phyloP scores from a whole-genome alignment of 495 filamentous ascomycete genomes.

The Immersiella caudata region DNA sequence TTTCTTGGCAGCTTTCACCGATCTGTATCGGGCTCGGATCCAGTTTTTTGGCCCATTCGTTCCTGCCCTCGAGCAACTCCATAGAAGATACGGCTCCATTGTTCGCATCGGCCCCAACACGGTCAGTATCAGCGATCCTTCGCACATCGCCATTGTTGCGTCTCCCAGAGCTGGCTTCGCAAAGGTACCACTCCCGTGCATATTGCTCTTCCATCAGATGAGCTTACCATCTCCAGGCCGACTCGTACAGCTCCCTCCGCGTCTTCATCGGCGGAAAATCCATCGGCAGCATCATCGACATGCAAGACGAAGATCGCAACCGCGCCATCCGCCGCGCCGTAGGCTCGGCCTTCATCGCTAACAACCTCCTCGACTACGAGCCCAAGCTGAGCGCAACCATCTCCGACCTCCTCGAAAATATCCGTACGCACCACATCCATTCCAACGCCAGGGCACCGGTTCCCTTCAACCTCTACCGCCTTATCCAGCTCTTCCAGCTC shows the following conservation, averaged over 20 bases:
- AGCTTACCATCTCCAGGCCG: neutral
- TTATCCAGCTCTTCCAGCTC: constrained; percentile 29
- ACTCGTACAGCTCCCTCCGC: constrained; percentile 39
- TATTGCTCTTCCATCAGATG: neutral
- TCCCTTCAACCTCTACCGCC: constrained; percentile 22
- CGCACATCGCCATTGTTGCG: constrained; percentile 31
- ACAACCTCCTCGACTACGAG: constrained; percentile 32
- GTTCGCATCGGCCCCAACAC: constrained; percentile 55
- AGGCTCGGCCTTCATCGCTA: constrained; percentile 35
- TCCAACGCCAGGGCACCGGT: too few species aligned
- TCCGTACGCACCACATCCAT: constrained; percentile 22
- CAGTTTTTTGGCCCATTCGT: constrained; percentile 10
- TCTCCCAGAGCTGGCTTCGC: constrained; percentile 9
- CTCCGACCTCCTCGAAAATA: constrained; percentile 22
- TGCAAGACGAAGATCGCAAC: constrained; percentile 29
- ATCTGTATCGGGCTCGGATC: constrained; percentile 14
- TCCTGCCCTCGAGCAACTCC: constrained; percentile 30
- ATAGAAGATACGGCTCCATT: constrained; percentile 49
- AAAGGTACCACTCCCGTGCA: constrained; percentile 8
- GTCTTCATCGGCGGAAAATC: constrained; percentile 32
- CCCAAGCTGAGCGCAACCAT: constrained; percentile 30
- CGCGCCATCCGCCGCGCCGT: constrained; percentile 32
- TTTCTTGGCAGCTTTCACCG: constrained; percentile 10
- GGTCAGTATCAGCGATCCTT: constrained; percentile 46
- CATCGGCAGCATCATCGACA: constrained; percentile 33